Evolutionary conservation across 2,329 filamentous ascomycete species (phyloP), one percentile per base, ranked within the genome.

Genomic region (Phialophora chinensis): DNA sequence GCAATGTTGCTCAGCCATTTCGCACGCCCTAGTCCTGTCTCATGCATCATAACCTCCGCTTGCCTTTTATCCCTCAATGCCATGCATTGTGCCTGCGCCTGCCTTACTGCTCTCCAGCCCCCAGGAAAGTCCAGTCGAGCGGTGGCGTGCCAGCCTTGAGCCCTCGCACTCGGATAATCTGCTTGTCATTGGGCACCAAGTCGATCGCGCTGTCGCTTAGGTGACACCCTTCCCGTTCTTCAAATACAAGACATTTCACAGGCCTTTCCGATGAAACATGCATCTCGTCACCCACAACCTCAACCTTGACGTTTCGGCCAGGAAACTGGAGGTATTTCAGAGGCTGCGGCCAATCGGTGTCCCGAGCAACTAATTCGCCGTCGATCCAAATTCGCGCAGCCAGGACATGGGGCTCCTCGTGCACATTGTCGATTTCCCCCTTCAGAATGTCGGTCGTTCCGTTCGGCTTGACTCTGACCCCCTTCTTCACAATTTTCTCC

Each of bases 341-440:
- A 52, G 85, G 85, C 73, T 87, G 85, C 4, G 85, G 85, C 85
- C 85, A 88, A 75, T 87, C 85, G 3, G 84, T 80, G 69, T 87
- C 85, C 60, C 86, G 79, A 12, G 84, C 82, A 2, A 85, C 79
- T 14, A 87, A 69, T 63, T 81, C 73, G 25, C 79, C 81, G 58
- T 83, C 77, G 44, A 87, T 77, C 83, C 82, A 87, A 63, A 86
- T 78, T 50, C 84, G 78, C 47, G 82, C 84, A 12, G 75, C 78
- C 25, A 85, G 77, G n/a, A 87, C 84, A 75, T 86, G 84, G 52
- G 84, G 81, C 73, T 86, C 84, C 64, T 84, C 79, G 53, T 79
- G 29, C 25, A 69, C 59, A 49, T 73, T 73, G 72, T 87, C 81
- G 63, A 87, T 82, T 17, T 79, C 74, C 17, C 85, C 85, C 47